Base-by-base conservation (phyloP, 2,329 filamentous ascomycete genomes). In the Fusarium sp. region DNA sequence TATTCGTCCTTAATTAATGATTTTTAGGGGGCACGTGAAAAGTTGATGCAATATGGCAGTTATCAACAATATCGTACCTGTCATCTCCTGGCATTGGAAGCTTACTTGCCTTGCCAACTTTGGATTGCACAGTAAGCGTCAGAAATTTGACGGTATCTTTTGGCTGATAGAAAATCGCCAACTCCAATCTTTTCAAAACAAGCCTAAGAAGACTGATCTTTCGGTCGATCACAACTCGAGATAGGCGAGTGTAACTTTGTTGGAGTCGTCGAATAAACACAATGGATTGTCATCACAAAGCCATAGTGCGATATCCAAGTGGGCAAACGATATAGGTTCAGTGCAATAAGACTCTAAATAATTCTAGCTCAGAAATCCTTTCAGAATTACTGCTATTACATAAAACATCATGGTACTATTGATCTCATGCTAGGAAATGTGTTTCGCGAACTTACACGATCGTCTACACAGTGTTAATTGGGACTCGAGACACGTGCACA, bases 391-490 rank as follows among this genome's bases (percentile, higher is more conserved):
- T 14, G 17, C 26, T 18, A 14, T 6, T 24, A 6, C 12, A 22
- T 32, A 17, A 35, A 15, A n/a, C 18, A 32, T 60, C 30, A 35
- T 24, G 12, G 18, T 39, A 22, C 18, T 35, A n/a, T 6, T 26
- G 22, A 32, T 36, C 47, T 42, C 12, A 54, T 32, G 22, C 13
- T 28, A 35, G 51, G 18, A 9, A 63, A 63, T 28, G 20, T 47
- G 11, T 3, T 26, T 42, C 20, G 39, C 12, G 39, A 41, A 71
- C 68, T 70, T 66, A 62, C 61, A 61, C 28, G 10, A 38, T 11
- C n/a, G 18, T 18, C 9, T 10, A 14, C 20, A 36, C 45, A 72
- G 75, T 69, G 72, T 70, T n/a, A 15, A 6, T 41, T 35, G 18
- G 32, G 1, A 9, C 3, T 2, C 22, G 13, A 3, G 30, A 26